Percentiles rank a stretch among this genome's conserved stretches.
These are phyloP conservation scores for Straminergon stramineum DNA, from an alignment of 225 moss, liverwort and hornwort genomes.

Conservation along the genomic window DNA sequence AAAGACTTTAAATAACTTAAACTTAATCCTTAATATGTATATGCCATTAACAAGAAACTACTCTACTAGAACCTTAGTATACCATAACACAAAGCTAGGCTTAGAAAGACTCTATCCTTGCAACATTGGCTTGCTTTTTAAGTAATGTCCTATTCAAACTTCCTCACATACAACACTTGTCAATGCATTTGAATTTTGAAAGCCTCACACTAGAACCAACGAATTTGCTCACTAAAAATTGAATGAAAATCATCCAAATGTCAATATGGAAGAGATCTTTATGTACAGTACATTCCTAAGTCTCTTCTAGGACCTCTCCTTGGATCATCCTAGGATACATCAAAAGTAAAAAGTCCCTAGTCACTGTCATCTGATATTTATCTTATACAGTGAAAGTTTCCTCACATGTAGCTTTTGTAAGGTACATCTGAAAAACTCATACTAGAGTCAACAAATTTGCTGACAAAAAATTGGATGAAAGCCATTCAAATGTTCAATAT, in stretches of 20 bases:
- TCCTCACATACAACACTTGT: background rate
- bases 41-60: background rate
- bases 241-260: background rate
- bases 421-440: background rate
- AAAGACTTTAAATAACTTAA: no score
- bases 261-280: background rate
- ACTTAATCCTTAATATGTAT: background rate
- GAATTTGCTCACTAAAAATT: background rate
- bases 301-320: no score
- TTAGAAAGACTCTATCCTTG: accelerated
- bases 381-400: background rate
- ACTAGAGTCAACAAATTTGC: background rate
- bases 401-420: background rate
- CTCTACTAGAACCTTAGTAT: background rate
- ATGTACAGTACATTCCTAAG: no score
- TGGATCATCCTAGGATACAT: accelerated
- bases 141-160: background rate
- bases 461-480: background rate
- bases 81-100: background rate
- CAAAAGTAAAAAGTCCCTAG: background rate
- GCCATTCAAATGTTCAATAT: background rate
- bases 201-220: background rate
- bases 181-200: background rate
- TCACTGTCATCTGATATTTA: background rate
- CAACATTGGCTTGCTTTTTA: background rate